A percentile compares a stretch with the other conserved stretches of the same genome.
phyloP scores from a whole-genome alignment of 352 stramenopile species.

The Blastocystis sp. region DNA sequence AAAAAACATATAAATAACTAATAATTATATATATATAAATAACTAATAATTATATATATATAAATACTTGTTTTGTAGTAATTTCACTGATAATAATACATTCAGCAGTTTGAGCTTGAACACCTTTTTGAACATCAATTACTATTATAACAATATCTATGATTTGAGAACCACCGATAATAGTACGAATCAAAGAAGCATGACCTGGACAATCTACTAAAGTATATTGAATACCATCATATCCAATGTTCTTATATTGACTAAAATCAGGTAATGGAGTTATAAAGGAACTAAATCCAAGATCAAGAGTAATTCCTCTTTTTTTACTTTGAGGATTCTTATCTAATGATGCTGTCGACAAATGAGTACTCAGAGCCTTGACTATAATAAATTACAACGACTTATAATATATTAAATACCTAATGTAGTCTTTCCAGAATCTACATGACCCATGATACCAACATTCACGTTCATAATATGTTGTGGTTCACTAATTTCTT shows the following conservation, averaged over 20 bases:
- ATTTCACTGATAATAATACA: slow-evolving; percentile 82
- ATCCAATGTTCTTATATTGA: slow-evolving; percentile 33
- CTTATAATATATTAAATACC: slow-evolving; percentile 34
- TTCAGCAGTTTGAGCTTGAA: slow-evolving; percentile 92
- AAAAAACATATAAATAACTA: no score
- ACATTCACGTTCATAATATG: slow-evolving; percentile 99
- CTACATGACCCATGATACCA: slow-evolving; percentile 88
- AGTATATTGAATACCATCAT: slow-evolving; percentile 67
- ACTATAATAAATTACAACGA: slow-evolving; percentile 48
- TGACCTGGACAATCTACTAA: slow-evolving; percentile 83
- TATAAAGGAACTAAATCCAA: slow-evolving; percentile 86
- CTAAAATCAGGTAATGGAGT: slow-evolving; percentile 48
- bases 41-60: no score
- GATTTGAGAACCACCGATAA: slow-evolving; percentile 90
- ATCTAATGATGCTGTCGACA: slow-evolving; percentile 89
- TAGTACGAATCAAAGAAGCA: slow-evolving; percentile 90
- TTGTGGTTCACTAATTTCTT: no score
- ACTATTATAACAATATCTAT: slow-evolving; percentile 86
- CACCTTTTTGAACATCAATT: slow-evolving; percentile 78
- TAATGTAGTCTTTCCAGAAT: slow-evolving; percentile 90
- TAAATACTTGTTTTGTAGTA: slow-evolving; percentile 52
- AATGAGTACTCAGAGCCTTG: slow-evolving; percentile 75
- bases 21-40: no score
- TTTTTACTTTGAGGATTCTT: slow-evolving; percentile 83
- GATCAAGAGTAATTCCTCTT: slow-evolving; percentile 87